Conservation (phyloP, 306 rosid species). For the Luffa acutangula region DNA sequence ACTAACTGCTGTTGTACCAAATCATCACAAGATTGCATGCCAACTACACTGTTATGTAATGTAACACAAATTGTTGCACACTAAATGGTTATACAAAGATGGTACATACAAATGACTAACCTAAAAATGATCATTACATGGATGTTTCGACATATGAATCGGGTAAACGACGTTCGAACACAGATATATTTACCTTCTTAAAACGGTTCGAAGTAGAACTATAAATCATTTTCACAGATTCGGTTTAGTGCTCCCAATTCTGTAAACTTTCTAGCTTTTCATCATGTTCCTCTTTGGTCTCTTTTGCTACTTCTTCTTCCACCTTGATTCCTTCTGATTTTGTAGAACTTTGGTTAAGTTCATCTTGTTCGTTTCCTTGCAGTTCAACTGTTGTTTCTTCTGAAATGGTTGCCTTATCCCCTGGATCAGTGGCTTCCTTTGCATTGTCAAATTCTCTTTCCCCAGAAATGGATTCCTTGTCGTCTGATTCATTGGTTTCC, state of each 20-base stretch:
- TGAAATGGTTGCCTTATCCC: neutral
- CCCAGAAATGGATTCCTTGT: neutral
- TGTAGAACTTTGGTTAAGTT: neutral
- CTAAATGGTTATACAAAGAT: neutral
- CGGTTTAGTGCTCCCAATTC: neutral
- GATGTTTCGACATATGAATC: neutral
- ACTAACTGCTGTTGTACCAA: neutral
- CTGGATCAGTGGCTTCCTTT: neutral
- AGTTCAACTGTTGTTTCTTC: neutral
- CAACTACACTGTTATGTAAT: neutral
- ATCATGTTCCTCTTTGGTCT: neutral
- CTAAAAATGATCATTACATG: neutral
- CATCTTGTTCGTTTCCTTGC: neutral
- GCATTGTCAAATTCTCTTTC: neutral
- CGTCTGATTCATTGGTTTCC: neutral
- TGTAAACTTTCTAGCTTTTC: neutral
- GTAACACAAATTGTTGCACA: neutral
- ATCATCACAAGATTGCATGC: neutral
- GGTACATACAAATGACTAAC: neutral
- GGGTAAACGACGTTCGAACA: neutral
- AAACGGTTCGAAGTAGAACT: neutral
- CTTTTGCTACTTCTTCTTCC: neutral
- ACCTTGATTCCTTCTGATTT: neutral
- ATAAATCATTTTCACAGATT: neutral
- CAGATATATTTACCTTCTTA: neutral